Evolutionary conservation across 2,329 filamentous ascomycete species (phyloP).

Genomic region (Emergomyces pasteurianus): DNA sequence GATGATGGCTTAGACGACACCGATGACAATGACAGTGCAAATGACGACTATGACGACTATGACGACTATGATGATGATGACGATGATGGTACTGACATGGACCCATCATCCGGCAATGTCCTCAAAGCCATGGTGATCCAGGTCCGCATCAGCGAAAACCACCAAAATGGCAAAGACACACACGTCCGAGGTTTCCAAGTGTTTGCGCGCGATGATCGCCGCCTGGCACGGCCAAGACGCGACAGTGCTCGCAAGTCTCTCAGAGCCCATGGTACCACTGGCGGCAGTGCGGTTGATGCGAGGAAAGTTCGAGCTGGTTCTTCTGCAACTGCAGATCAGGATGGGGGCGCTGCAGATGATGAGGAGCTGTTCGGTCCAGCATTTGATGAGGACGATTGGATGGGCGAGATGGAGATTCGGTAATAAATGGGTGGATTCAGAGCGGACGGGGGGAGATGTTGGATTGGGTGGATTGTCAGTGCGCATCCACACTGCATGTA

Average conservation of each 20-base stretch:
- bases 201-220: slow-evolving; percentile 44
- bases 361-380: slow-evolving; percentile 17
- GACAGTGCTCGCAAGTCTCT: slow-evolving; percentile 22
- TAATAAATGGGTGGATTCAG: slow-evolving; percentile 13
- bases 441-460: not conserved
- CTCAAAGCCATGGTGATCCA: slow-evolving; percentile 83
- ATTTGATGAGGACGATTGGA: slow-evolving; percentile 37
- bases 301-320: slow-evolving; percentile 11
- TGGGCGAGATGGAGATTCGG: slow-evolving; percentile 39
- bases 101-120: slow-evolving; percentile 51
- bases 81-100: slow-evolving; percentile 13
- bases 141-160: slow-evolving; percentile 85
- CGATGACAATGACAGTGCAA: slow-evolving; percentile 6
- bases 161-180: slow-evolving; percentile 99
- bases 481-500: not conserved
- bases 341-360: slow-evolving; percentile 9
- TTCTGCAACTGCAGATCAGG: not conserved
- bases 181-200: slow-evolving; percentile 89
- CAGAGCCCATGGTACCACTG: slow-evolving; percentile 7
- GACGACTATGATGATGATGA: slow-evolving; percentile 10
- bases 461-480: not conserved
- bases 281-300: not conserved
- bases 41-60: slow-evolving; percentile 4
- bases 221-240: slow-evolving; percentile 16
- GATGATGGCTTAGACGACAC: slow-evolving; percentile 2